Evolutionary conservation across 129 eudicot genomes (phyloP), one percentile per base, ranked within the genome.

Genomic region (Chrysanthemum lavandulifolium): DNA sequence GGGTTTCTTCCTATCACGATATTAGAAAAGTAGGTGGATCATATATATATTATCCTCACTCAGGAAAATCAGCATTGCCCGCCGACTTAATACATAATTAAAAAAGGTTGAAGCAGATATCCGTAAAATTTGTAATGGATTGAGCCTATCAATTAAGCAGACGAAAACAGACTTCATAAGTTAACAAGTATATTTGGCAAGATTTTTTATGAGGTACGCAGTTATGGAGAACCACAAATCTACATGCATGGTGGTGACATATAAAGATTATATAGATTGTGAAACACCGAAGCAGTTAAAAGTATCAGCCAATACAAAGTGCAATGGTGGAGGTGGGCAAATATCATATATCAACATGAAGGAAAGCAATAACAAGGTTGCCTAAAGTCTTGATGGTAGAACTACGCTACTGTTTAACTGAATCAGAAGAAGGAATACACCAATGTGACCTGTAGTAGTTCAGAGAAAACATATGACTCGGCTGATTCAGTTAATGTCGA

Each of bases 301-400:
- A 61, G 16, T 29, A 29, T 61, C 67, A 29, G 43, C 31, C 48
- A 13, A 16, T 29, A 61, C 31, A 29, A 27, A 29, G 43, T 61
- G n/a, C 47, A 61, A 2, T 23, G 29, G 10, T 23, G 47, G 48
- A 61, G 67, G 19, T 61, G 27, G 67, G 47, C 67, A 29, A 61
- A 61, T 61, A 61, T 16, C 67, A 61, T 61, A 29, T 13, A 61
- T 29, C 19, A 61, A 29, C 31, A 13, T 61, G 67, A 61, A 61
- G 47, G 18, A 29, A 21, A 61, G 21, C 45, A 36, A 36, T 36
- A 36, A 36, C 45, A 36, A 36, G 45, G 45, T 36, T 36, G 45
- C 45, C 45, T 36, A 36, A 36, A 36, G 45, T 36, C 45, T 36
- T 36, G 9, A 36, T 36, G 45, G 45, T 36, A 36, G 45, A 4